Conservation (phyloP, 768 basidiomycete species). For the Melanogaster broomeanus region DNA sequence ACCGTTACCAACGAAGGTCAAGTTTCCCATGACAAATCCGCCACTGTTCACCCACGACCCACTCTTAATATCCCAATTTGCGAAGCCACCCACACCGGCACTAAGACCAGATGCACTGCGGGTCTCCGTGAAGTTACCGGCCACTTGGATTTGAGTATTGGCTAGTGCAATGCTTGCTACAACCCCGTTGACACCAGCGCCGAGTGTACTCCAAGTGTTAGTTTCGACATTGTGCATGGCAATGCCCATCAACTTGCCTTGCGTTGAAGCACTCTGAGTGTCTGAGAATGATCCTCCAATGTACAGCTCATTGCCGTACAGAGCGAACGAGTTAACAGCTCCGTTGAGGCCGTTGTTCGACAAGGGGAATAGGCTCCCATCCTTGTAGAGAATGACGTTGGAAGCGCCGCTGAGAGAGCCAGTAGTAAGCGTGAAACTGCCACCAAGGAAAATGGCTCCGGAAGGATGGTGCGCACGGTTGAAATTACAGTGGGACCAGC, state of each 20-base stretch:
- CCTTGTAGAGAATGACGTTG: slow-evolving; percentile 75
- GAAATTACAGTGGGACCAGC: slow-evolving; percentile 44
- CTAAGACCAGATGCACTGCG: slow-evolving; percentile 37
- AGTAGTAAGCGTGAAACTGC: slow-evolving; percentile 66
- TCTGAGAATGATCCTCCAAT: slow-evolving; percentile 89
- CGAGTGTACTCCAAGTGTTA: slow-evolving; percentile 68
- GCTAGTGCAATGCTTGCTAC: slow-evolving; percentile 63
- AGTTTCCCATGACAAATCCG: slow-evolving; percentile 70
- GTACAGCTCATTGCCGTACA: slow-evolving; percentile 66
- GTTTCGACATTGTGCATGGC: slow-evolving; percentile 69
- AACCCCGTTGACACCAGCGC: slow-evolving; percentile 72
- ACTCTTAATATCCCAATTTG: slow-evolving; percentile 65
- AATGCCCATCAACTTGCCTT: slow-evolving; percentile 56
- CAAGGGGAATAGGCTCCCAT: slow-evolving; percentile 53
- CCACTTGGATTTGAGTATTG: slow-evolving; percentile 57
- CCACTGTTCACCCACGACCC: slow-evolving; percentile 72
- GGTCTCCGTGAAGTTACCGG: slow-evolving; percentile 72
- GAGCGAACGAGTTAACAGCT: slow-evolving; percentile 64
- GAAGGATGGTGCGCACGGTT: slow-evolving; percentile 67
- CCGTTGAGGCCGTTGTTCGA: slow-evolving; percentile 78
- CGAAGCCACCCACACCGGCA: slow-evolving; percentile 60
- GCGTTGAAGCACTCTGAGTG: slow-evolving; percentile 54
- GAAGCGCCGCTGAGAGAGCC: slow-evolving; percentile 55
- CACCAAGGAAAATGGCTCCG: slow-evolving; percentile 71
- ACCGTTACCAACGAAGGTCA: slow-evolving; percentile 70